Conservation (phyloP, 441 rosid genomes). For the Corymbia calophylla region DNA sequence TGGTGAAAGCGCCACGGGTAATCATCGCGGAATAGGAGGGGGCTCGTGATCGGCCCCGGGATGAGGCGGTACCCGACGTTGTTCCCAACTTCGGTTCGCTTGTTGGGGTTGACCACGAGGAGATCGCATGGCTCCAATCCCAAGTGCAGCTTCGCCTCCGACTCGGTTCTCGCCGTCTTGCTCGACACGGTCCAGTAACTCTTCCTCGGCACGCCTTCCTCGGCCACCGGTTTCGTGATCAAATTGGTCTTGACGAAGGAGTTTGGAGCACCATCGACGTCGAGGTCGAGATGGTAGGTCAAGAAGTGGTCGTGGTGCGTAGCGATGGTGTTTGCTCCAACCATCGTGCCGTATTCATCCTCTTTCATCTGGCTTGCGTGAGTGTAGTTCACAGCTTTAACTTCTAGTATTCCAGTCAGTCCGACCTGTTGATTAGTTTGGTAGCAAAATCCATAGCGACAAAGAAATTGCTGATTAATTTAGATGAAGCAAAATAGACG, state of each 20-base stretch:
- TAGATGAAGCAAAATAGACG: neutral
- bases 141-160: constrained; percentile 44
- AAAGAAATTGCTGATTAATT: neutral
- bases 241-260: constrained; percentile 52
- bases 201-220: constrained; percentile 29
- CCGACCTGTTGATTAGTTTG: constrained; percentile 29
- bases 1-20: constrained; percentile 58
- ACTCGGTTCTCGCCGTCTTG: constrained; percentile 55
- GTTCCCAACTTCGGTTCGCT: constrained; percentile 52
- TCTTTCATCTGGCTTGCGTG: constrained; percentile 30
- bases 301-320: constrained; percentile 75
- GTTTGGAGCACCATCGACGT: constrained; percentile 55
- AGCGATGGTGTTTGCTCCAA: constrained; percentile 59
- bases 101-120: constrained; percentile 47
- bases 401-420: constrained; percentile 53
- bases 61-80: constrained; percentile 65
- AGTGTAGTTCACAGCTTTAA: constrained; percentile 48
- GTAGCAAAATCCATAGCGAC: neutral
- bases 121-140: constrained; percentile 51
- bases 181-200: constrained; percentile 69
- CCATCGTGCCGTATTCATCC: constrained; percentile 41
- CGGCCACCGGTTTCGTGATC: constrained; percentile 22
- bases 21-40: constrained; percentile 53
- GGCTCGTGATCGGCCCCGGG: constrained; percentile 38
- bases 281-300: constrained; percentile 68